phyloP scores from a whole-genome alignment of 2,329 filamentous ascomycete genomes.

The Penicillium sp. region DNA sequence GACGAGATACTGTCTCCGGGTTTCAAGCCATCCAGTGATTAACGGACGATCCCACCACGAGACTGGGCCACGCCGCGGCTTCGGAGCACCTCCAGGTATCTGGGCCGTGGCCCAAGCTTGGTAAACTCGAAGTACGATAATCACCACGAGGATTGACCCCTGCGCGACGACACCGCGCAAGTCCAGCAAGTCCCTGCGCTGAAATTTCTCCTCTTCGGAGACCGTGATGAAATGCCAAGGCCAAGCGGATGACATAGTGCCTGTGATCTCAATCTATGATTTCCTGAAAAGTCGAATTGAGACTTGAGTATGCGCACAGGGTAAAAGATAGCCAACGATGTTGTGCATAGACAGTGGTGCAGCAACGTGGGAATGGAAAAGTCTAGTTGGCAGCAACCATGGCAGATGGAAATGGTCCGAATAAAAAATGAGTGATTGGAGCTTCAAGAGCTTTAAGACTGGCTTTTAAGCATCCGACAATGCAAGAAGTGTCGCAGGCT shows the following conservation, averaged over 20 bases:
- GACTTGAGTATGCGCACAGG: neutral
- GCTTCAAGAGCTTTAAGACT: neutral
- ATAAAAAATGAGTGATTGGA: neutral
- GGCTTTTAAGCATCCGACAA: neutral
- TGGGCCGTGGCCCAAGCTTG: constrained; percentile 12
- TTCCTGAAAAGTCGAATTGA: neutral
- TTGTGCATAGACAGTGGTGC: neutral
- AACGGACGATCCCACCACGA: constrained; percentile 50
- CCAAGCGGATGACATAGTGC: constrained; percentile 32
- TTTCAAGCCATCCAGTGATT: constrained; percentile 46
- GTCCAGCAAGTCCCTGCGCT: constrained; percentile 54
- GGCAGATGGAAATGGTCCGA: neutral
- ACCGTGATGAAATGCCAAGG: constrained; percentile 55
- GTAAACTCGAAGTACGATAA: constrained; percentile 41
- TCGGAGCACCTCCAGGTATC: constrained; percentile 1
- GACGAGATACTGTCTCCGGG: constrained; percentile 50
- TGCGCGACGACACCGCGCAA: constrained; percentile 57
- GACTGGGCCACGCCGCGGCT: constrained; percentile 9
- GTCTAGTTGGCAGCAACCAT: neutral
- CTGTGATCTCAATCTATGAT: neutral
- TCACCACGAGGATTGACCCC: constrained; percentile 49
- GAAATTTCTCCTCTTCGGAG: constrained; percentile 48
- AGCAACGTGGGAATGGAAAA: neutral
- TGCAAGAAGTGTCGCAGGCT: neutral
- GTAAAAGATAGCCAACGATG: neutral